Base-by-base conservation (phyloP, 2,329 filamentous ascomycete species). In the Paraphaeosphaeria sporulosa region DNA sequence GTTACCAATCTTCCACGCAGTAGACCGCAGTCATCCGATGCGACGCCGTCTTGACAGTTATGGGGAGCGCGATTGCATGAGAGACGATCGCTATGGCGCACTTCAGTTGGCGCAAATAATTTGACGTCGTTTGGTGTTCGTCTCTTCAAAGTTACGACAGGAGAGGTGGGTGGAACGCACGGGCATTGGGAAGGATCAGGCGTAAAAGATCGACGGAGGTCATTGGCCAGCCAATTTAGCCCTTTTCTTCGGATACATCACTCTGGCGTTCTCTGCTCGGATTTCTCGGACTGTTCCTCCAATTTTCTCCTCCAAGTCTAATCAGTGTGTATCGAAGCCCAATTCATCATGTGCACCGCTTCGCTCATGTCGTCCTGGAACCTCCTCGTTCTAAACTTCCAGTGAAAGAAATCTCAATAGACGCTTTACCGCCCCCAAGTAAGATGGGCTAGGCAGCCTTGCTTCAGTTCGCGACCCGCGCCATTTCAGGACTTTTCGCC, bases 121-220 rank as follows among this genome's bases (percentile, higher is more conserved):
- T 12, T 10, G 3, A 23, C 34, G 21, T 40, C 25, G 19, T 21
- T 32, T 10, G 15, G 34, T 25, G 49, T n/a, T 15, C 27, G 46
- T 48, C 3, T 34, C 15, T 17, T 34, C 46, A 12, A 48, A 19
- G 51, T 30, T 43, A 34, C 15, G 36, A 27, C 38, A 13, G 27
- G 15, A 17, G 34, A n/a, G n/a, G 19, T 38, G 3, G 10, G 19
- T 10, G 44, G 34, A 12, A 30, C 43, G 51, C 51, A 54, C 51
- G 38, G 51, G 38, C 38, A 21, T 17, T 19, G 17, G 51, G 38
- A 44, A 54, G 51, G 51, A 54, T 44, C 51, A 25, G 51, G 51
- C 49, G 51, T 54, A 43, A 23, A 27, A 23, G 23, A 25, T 25
- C 17, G 23, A 53, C 7, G 21, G 6, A 53, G 25, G 36, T 38